Percentiles rank a stretch among this genome's conserved stretches.
phyloP scores from a whole-genome alignment of 768 basidiomycete species.

The Xerocomus spinulosus region DNA sequence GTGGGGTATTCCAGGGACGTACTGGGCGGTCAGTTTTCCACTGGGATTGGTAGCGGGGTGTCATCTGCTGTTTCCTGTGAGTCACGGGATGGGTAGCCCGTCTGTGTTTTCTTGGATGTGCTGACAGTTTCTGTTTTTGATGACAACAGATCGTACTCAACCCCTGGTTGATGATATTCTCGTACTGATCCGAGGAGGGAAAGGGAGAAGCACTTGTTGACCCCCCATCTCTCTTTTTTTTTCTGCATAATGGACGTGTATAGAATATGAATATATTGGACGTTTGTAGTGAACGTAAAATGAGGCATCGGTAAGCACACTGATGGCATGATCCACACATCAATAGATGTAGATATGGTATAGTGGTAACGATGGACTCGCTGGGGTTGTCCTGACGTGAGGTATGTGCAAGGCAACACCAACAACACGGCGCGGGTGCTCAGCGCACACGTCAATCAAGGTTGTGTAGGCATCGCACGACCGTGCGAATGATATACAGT shows the following conservation, averaged over 20 bases:
- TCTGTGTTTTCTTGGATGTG: neutral
- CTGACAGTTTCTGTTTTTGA: neutral
- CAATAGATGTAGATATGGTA: neutral
- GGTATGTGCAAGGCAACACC: neutral
- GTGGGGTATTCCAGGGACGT: conserved; percentile 57
- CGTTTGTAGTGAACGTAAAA: neutral
- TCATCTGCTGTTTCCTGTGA: conserved; percentile 72
- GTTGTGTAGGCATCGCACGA: neutral
- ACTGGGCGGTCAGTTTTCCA: conserved; percentile 78
- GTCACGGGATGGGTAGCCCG: neutral
- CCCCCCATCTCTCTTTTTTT: neutral
- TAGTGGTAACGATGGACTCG: neutral
- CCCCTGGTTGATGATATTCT: conserved; percentile 87
- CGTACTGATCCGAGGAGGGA: conserved; percentile 32
- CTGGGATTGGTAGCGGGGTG: conserved; percentile 61
- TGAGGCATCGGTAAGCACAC: neutral
- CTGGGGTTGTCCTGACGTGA: neutral
- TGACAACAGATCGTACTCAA: conserved; percentile 66
- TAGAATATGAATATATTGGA: neutral
- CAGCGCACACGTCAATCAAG: neutral
- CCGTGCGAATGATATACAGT: neutral
- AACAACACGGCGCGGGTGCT: neutral
- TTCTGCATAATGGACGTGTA: neutral
- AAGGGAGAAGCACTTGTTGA: too few relatives aligned
- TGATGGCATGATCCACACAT: neutral